Evolutionary conservation across 2,329 filamentous ascomycete genomes (phyloP), one percentile per base, ranked within the genome.

Genomic region (Penicillium sp.): DNA sequence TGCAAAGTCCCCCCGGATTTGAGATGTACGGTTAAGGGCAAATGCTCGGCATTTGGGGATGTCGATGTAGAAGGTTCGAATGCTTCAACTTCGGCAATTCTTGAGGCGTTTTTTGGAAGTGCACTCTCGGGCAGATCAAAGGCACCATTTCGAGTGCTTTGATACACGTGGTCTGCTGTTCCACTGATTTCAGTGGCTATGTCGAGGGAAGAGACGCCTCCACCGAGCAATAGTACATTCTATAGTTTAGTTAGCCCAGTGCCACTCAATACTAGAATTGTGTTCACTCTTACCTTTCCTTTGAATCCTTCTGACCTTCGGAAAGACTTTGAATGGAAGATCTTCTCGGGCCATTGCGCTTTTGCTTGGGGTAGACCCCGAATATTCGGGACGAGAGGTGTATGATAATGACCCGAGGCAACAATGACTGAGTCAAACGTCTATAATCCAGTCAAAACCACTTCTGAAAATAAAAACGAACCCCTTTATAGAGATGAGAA

Each of bases 81-180:
- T 0, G 74, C 73, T 0, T 73, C 68, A 0, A 88, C 76, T 13
- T 82, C 82, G 0, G 78, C 78, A 0, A 89, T 75, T 10, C 85
- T 77, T 1, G 78, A 73, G 0, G 78, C 80, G 10, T 81, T 83
- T 0, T 75, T 68, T 0, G 87, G 86, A 0, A 89, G 75, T 19
- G 86, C 66, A 1, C 68, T 76, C 0, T 77, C 71, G 0, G 84
- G 79, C 0, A 87, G 70, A 66, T 89, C 87, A 57, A 86, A 88
- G 0, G 75, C 72, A 3, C 87, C 86, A 27, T 82, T 81, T 25
- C 87, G 78, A 1, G 84, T 84, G 60, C 83, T 86, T 63, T 84
- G 82, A 60, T 79, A 82, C 8, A 83, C 75, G 0, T 65, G 74
- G 3, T 73, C 73, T 3, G 80, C 80, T 6, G 78, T 57, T 0